A percentile compares a stretch with the other conserved stretches of the same genome.
These are phyloP conservation scores for Pyrrhoderma lamaoense DNA, from an alignment of 1,284 basidiomycete species.

Conservation along the genomic window DNA sequence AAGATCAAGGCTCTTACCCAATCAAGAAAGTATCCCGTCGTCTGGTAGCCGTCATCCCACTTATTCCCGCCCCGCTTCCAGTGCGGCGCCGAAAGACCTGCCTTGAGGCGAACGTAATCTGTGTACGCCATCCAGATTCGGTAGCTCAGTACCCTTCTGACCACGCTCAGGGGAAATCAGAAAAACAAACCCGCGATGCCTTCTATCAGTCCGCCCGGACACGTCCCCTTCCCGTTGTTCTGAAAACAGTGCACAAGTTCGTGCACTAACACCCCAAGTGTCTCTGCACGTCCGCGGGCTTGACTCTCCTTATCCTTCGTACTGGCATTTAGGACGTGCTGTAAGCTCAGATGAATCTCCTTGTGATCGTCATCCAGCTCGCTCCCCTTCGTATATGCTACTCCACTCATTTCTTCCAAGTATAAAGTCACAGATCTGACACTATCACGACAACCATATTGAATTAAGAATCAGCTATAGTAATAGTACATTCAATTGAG, in stretches of 20 bases:
- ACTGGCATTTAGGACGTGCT: conserved; percentile 44
- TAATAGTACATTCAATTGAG: background rate
- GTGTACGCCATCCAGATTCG: too few relatives aligned
- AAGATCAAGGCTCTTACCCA: conserved; percentile 37
- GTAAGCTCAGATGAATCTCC: conserved; percentile 63
- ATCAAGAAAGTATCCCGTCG: conserved; percentile 63
- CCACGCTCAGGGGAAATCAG: background rate
- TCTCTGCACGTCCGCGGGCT: conserved; percentile 37
- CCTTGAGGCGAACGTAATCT: conserved; percentile 66
- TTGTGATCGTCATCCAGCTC: conserved; percentile 47
- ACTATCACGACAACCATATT: conserved; percentile 3
- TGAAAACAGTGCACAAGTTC: conserved; percentile 73
- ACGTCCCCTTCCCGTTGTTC: conserved; percentile 49
- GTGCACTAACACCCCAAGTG: conserved; percentile 55
- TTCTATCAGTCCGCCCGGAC: conserved; percentile 62
- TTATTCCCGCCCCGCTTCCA: conserved; percentile 44
- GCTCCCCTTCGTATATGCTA: conserved; percentile 47
- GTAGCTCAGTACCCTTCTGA: too few relatives aligned
- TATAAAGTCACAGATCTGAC: conserved; percentile 13
- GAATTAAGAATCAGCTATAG: background rate
- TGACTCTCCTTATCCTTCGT: conserved; percentile 32
- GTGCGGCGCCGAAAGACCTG: conserved; percentile 54
- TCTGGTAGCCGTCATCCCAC: conserved; percentile 69
- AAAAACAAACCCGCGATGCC: conserved; percentile 56
- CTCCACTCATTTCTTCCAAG: conserved; percentile 43